Evolutionary conservation across 805 yeast species (phyloP).

Genomic region (Wickerhamiella parazyma): DNA sequence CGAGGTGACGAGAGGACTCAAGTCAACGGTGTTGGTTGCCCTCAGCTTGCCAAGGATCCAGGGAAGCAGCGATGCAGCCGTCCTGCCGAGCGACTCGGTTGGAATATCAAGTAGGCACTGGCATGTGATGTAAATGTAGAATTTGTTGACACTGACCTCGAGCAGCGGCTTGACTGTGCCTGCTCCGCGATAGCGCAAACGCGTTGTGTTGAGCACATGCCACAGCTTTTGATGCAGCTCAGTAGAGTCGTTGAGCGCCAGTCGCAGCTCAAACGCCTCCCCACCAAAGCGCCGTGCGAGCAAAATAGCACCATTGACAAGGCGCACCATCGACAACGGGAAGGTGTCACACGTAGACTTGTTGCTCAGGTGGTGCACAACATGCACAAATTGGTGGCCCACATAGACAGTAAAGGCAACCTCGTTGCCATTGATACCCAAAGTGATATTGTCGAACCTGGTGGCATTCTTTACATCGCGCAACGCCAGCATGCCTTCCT

Average conservation of each 20-base stretch:
- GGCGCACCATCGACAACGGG: background rate
- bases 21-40: background rate
- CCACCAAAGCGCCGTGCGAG: background rate
- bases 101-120: conserved; percentile 3
- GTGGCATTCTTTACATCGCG: background rate
- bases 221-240: conserved; percentile 3
- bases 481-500: background rate
- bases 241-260: background rate
- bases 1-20: background rate
- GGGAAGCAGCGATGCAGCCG: background rate
- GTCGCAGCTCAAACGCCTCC: background rate
- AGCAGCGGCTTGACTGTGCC: conserved; percentile 1
- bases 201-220: background rate
- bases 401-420: conserved; percentile 1
- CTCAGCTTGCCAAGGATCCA: background rate
- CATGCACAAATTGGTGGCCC: conserved; percentile 2
- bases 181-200: background rate
- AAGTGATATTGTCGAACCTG: background rate
- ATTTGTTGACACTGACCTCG: background rate
- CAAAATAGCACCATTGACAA: conserved; percentile 2
- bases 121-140: background rate
- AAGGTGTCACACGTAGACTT: conserved; percentile 1
- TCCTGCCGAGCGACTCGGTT: background rate
- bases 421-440: background rate
- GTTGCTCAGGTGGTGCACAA: background rate